Percentiles rank a stretch among this genome's conserved stretches.
Conservation (phyloP, 2,329 filamentous ascomycete species). For the Nakataea oryzae region DNA sequence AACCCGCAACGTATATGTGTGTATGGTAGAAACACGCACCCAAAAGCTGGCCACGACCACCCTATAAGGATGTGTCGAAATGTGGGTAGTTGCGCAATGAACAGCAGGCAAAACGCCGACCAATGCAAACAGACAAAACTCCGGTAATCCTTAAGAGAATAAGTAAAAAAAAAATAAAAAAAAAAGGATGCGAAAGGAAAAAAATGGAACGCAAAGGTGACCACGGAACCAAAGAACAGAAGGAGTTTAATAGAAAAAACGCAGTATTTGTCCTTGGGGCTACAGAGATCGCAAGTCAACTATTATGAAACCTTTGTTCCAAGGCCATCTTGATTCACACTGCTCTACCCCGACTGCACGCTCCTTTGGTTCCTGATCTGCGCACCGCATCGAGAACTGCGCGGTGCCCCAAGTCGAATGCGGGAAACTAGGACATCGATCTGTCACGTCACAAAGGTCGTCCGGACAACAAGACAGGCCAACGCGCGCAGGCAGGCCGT, state of each 20-base stretch:
- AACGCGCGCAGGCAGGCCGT: not conserved
- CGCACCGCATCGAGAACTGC: not conserved
- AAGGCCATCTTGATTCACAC: not conserved
- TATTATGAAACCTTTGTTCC: not conserved
- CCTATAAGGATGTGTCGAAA: not conserved
- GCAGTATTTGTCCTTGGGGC: not conserved
- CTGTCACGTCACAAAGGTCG: not conserved
- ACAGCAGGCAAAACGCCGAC: conserved; percentile 1
- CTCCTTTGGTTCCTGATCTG: not conserved
- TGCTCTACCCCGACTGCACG: not conserved
- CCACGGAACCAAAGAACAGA: too few relatives aligned
- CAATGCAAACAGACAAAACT: conserved; percentile 3
- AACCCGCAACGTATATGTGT: not conserved
- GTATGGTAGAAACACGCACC: not conserved
- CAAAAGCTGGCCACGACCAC: not conserved
- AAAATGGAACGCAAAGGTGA: too few relatives aligned
- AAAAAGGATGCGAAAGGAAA: not conserved
- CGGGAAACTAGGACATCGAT: not conserved
- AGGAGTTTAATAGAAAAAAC: too few relatives aligned
- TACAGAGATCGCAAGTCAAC: not conserved
- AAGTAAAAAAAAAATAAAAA: not conserved
- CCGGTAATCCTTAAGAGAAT: not conserved
- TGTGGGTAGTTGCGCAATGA: not conserved
- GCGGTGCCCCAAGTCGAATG: not conserved
- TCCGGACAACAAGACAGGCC: not conserved